Conservation (phyloP, 306 rosid species). For the Elaeagnus macrophylla region DNA sequence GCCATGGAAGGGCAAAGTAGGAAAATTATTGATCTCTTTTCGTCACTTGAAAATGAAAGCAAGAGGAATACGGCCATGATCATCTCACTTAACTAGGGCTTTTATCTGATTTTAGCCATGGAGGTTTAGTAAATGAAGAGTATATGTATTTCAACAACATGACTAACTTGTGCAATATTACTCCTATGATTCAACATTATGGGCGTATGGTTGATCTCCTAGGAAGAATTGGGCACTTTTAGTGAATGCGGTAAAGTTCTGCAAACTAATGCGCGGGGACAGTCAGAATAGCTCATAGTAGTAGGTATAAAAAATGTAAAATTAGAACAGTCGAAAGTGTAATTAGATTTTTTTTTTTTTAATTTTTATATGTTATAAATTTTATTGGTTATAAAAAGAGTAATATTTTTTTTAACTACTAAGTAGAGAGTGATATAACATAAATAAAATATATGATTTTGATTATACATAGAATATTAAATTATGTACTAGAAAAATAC, state of each 20-base stretch:
- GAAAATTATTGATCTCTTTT: conserved; percentile 25
- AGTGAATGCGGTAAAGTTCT: conserved; percentile 12
- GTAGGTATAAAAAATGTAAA: no score
- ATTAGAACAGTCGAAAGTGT: no score
- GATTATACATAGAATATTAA: no score
- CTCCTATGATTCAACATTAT: conserved; percentile 19
- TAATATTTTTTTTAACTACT: no score
- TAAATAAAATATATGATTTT: no score
- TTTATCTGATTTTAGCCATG: conserved; percentile 27
- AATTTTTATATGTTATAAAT: no score
- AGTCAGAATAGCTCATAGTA: no score
- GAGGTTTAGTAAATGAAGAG: conserved; percentile 21
- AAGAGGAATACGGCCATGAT: conserved; percentile 15
- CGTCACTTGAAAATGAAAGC: conserved; percentile 25
- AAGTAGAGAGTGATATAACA: no score
- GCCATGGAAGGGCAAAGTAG: conserved; percentile 23
- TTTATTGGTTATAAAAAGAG: no score
- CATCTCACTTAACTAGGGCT: conserved; percentile 22
- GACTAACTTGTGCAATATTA: conserved; percentile 9
- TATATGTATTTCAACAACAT: conserved; percentile 13
- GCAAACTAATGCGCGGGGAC: no score
- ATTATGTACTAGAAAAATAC: no score
- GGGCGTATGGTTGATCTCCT: conserved; percentile 22
- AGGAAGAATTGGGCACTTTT: conserved; percentile 14
- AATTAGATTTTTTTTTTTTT: no score